Percentiles rank a stretch among this genome's conserved stretches.
These are phyloP conservation scores for Emmonsia crescens DNA, from an alignment of 2,329 filamentous ascomycete species.

Conservation along the genomic window DNA sequence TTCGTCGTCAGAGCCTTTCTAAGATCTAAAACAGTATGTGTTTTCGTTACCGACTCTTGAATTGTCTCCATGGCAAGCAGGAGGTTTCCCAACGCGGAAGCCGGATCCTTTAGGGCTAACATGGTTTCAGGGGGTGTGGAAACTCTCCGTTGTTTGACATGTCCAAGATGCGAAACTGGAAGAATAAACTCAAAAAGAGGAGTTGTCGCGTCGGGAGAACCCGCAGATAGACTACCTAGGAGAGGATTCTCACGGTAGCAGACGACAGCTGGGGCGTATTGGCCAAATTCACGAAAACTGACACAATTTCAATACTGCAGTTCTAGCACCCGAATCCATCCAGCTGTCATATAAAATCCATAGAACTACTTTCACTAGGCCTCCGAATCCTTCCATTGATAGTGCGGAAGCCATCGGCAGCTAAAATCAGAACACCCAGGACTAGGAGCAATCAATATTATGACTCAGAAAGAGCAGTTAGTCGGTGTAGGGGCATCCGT, in stretches of 20 bases:
- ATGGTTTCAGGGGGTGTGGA: background rate
- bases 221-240: background rate
- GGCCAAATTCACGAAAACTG: background rate
- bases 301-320: background rate
- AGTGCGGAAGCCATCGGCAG: background rate
- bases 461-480: background rate
- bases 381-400: background rate
- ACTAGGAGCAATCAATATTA: background rate
- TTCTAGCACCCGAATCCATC: background rate
- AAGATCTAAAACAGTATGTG: background rate
- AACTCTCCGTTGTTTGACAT: background rate
- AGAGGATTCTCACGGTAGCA: background rate
- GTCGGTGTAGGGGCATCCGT: background rate
- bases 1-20: no score
- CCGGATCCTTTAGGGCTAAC: background rate
- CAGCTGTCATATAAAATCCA: background rate
- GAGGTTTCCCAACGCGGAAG: conserved; percentile 6
- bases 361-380: background rate
- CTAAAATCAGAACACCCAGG: background rate
- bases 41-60: conserved; percentile 6
- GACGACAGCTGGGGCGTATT: background rate
- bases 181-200: background rate
- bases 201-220: background rate
- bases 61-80: conserved; percentile 7
- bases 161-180: background rate